A percentile compares a stretch with the other conserved stretches of the same genome.
These are phyloP conservation scores for Talaromyces stipitatus DNA, from an alignment of 495 filamentous ascomycete species.

Conservation along the genomic window DNA sequence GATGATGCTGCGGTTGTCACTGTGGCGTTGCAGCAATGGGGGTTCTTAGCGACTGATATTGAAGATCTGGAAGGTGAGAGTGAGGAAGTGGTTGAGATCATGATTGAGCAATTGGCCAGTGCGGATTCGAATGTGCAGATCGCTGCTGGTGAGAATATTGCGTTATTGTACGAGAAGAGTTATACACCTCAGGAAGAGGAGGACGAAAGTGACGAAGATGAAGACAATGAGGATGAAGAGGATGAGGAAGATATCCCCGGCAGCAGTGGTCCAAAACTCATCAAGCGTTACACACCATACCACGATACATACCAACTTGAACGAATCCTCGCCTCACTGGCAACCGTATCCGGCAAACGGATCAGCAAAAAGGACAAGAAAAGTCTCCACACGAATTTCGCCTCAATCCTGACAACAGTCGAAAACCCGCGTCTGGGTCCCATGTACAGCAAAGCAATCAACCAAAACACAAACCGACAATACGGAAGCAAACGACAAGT, in stretches of 20 bases:
- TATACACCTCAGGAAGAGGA: slow-evolving; percentile 56
- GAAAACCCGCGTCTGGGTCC: slow-evolving; percentile 70
- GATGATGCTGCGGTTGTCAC: slow-evolving; percentile 72
- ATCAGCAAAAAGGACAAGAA: slow-evolving; percentile 76
- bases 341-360: slow-evolving; percentile 56
- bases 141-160: slow-evolving; percentile 83
- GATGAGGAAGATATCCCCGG: slow-evolving; percentile 25
- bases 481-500: slow-evolving; percentile 76
- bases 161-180: slow-evolving; percentile 79
- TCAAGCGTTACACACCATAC: slow-evolving; percentile 53
- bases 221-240: slow-evolving; percentile 43
- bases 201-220: slow-evolving; percentile 46
- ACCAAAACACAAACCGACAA: slow-evolving; percentile 61
- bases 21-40: slow-evolving; percentile 83
- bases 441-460: slow-evolving; percentile 61
- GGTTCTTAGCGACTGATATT: slow-evolving; percentile 72
- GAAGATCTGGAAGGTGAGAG: slow-evolving; percentile 73
- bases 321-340: slow-evolving; percentile 43
- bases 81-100: slow-evolving; percentile 70
- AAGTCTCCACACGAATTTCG: slow-evolving; percentile 67
- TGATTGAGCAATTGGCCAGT: slow-evolving; percentile 85
- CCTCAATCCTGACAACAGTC: slow-evolving; percentile 76
- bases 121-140: slow-evolving; percentile 70
- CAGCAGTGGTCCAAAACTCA: slow-evolving; percentile 47
- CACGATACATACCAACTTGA: slow-evolving; percentile 48